A percentile compares a stretch with the other conserved stretches of the same genome.
Conservation (phyloP, 78 protist species). For the Dictyostelium discoideum region dicty_2.7 NC_007090.3:3768501-3769000, state of each 20-base stretch:
- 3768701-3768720: not conserved
- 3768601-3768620: constrained; percentile 31
- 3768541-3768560: not conserved
- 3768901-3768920: constrained; percentile 4
- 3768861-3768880: not conserved
- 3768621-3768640: constrained; percentile 21
- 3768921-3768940: constrained; percentile 65
- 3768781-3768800: constrained; percentile 19
- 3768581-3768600: not conserved
- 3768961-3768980: constrained; percentile 39
- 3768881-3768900: not conserved
- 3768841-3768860: not conserved
- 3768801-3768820: not conserved
- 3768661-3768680: not conserved
- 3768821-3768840: not conserved
- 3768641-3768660: constrained; percentile 1
- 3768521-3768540: constrained; percentile 54
- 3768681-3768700: not conserved
- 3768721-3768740: not conserved
- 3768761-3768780: constrained; percentile 20
- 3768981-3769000: not conserved
- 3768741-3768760: not conserved
- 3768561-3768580: not conserved
- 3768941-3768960: constrained; percentile 43
- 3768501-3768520: constrained; percentile 24